Conservation (phyloP, 345 rosid species). For the Brassica rapa region DNA sequence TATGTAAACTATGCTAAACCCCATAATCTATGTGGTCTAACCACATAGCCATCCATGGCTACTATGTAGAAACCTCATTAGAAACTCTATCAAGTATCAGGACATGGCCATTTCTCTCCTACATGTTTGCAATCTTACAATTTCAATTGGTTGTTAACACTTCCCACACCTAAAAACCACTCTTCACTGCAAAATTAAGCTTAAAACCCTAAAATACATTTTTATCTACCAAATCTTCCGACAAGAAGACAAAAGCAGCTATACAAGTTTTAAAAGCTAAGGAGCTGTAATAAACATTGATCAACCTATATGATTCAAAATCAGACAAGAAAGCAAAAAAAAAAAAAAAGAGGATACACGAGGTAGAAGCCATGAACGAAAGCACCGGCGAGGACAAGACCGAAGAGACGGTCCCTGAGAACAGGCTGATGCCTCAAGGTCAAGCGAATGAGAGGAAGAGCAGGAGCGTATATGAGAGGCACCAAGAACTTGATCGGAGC, state of each 20-base stretch:
- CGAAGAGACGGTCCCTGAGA: conserved; percentile 81
- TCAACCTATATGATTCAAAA: too few relatives aligned
- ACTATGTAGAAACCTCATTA: background rate
- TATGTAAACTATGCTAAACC: background rate
- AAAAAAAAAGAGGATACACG: conserved; percentile 75
- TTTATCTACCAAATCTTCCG: background rate
- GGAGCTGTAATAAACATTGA: background rate
- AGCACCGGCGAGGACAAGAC: conserved; percentile 77
- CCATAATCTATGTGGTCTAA: background rate
- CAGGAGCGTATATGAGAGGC: conserved; percentile 87
- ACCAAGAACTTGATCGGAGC: conserved; percentile 74
- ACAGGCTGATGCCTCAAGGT: conserved; percentile 74
- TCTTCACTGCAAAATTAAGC: background rate
- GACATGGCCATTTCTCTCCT: background rate
- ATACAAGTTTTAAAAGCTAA: background rate
- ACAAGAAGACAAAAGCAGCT: background rate
- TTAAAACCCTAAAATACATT: background rate
- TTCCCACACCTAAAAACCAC: background rate
- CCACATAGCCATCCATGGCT: background rate
- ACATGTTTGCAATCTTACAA: background rate
- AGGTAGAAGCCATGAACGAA: conserved; percentile 85
- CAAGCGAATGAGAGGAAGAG: conserved; percentile 86
- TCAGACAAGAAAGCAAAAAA: too few relatives aligned
- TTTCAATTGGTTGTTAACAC: background rate
- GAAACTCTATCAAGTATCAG: background rate